A percentile compares a stretch with the other conserved stretches of the same genome.
These are phyloP conservation scores for Vigna trinervia DNA, from an alignment of 306 rosid genomes.

Conservation along the genomic window DNA sequence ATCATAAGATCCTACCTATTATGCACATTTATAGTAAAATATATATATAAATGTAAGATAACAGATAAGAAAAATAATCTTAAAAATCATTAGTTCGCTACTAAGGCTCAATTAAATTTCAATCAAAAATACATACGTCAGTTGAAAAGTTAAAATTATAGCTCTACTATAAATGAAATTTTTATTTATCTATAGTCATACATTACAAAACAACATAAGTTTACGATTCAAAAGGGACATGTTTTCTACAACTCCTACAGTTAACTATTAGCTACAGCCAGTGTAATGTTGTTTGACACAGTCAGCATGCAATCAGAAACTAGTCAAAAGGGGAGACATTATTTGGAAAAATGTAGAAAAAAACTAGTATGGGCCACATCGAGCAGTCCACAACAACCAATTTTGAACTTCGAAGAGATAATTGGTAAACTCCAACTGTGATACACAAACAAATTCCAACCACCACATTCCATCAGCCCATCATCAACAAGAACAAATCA, in stretches of 20 bases:
- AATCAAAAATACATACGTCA: not conserved
- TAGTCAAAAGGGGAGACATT: not conserved
- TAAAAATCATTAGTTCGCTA: not conserved
- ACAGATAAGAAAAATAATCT: not conserved
- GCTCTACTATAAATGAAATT: not conserved
- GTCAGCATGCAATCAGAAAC: not conserved
- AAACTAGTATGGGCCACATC: not conserved
- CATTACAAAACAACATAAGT: not conserved
- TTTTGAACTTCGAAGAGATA: not conserved
- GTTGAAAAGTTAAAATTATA: not conserved
- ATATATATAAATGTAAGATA: not conserved
- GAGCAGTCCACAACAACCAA: not conserved
- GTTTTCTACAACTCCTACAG: not conserved
- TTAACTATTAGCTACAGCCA: not conserved
- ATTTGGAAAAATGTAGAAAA: not conserved
- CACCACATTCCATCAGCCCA: not conserved
- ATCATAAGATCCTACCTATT: not conserved
- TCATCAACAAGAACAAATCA: constrained; percentile 1
- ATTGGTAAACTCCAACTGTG: not conserved
- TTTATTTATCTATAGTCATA: not conserved
- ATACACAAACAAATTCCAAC: not conserved
- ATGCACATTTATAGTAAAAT: not conserved
- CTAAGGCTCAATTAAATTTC: not conserved
- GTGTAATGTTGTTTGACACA: not conserved
- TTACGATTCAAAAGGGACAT: not conserved